A percentile compares a stretch with the other conserved stretches of the same genome.
Conservation (phyloP, 2,329 filamentous ascomycete species). For the Epichloe sp. region DNA sequence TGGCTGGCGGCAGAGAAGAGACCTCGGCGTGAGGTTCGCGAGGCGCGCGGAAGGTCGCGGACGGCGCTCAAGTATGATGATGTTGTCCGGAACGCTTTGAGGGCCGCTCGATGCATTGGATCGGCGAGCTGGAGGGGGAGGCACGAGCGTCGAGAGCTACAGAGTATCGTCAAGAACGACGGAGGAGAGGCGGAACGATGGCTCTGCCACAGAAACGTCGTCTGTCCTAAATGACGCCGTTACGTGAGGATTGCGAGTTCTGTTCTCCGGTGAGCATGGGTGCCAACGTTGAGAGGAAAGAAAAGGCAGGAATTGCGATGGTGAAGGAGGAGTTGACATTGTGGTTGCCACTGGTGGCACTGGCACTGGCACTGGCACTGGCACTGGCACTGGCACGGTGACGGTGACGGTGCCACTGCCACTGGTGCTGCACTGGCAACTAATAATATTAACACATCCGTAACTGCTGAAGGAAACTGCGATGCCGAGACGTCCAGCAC, state of each 20-base stretch:
- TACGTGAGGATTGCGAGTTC: neutral
- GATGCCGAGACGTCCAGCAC: neutral
- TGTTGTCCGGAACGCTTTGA: slow-evolving; percentile 55
- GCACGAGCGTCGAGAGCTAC: neutral
- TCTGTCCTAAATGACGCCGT: neutral
- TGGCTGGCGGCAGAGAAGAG: slow-evolving; percentile 16
- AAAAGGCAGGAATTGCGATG: neutral
- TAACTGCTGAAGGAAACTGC: too few relatives aligned
- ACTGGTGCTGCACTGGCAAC: neutral
- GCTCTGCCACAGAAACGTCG: neutral
- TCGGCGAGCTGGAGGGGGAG: slow-evolving; percentile 2
- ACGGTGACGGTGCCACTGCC: too few relatives aligned
- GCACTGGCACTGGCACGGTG: too few relatives aligned
- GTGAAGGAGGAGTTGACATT: neutral
- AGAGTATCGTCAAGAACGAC: neutral
- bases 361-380: too few relatives aligned
- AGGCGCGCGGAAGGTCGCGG: slow-evolving; percentile 39
- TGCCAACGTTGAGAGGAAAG: neutral
- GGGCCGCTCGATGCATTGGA: slow-evolving; percentile 62
- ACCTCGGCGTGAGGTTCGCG: slow-evolving; percentile 23
- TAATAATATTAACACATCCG: too few relatives aligned
- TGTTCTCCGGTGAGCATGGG: neutral
- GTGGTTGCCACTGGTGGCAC: too few relatives aligned
- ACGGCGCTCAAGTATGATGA: slow-evolving; percentile 51
- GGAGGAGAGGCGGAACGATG: neutral